Base-by-base conservation (phyloP, 495 filamentous ascomycete species). In the Podospora australis region DNA sequence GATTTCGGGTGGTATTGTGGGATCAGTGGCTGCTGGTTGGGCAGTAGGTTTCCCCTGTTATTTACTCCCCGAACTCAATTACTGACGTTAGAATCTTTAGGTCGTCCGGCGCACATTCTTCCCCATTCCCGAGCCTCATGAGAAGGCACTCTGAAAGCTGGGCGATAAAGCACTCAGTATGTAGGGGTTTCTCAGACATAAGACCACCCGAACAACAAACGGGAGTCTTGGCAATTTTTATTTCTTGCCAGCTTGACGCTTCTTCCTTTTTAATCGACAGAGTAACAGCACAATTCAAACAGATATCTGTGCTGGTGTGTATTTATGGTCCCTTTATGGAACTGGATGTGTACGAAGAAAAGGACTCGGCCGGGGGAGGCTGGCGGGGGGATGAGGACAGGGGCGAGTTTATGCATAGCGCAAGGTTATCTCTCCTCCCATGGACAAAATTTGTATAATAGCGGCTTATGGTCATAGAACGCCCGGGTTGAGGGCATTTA, bases 1-100 rank as follows among this genome's bases (percentile, higher is more conserved):
- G 76, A 92, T 95, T 58, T 94, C 87, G 23, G 86, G 88, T 28
- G 83, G 84, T 52, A 80, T 98, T 42, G 89, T 96, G 49, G 92
- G 83, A 32, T 74, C 79, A 13, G 78, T 88, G 46, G 92, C 92
- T 25, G 91, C 88, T 47, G 78, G 68, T 43, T 98, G 92, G 92
- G 80, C 87, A 56, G 89, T 97, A 81, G 59, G 85, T 80, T 49
- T 36, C 6, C n/a, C 21, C 14, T 29, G 10, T 10, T 14, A 2
- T 35, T 11, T 19, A 21, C 5, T 39, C n/a, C n/a, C n/a, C n/a
- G n/a, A n/a, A n/a, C n/a, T n/a, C n/a, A n/a, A 41, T 17, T 39
- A 40, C 52, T 22, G 17, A 14, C 14, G 30, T 46, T 19, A 30
- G 9, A n/a, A 28, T 21, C 36, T 32, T 5, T 40, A 69, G 66